Base-by-base conservation (phyloP, 2,329 filamentous ascomycete genomes). In the Penicillium sp. region DNA sequence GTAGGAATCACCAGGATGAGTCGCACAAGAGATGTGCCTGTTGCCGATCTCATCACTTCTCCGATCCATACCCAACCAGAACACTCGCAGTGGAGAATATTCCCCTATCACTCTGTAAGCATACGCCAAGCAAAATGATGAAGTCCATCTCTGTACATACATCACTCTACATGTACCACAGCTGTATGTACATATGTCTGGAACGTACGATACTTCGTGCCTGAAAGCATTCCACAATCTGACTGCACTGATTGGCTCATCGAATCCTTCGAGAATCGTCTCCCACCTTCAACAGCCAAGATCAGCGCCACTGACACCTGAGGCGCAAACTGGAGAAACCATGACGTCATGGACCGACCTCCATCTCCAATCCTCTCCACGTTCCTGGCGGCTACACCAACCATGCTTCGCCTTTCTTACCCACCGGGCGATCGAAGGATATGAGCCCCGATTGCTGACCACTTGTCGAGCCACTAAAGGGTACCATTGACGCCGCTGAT, bases 271-370 rank as follows among this genome's bases (percentile, higher is more conserved):
- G 16, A 38, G 23, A 33, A 38, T 8, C 34, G n/a, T 30, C 28
- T 17, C 7, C 22, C 27, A 8, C 18, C 12, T n/a, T 4, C 6
- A 27, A 11, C 11, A n/a, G 25, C 27, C 30, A 11, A 20, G 32
- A 36, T 40, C 38, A 16, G 22, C 38, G 32, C 32, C 32, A 41
- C 29, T 15, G 32, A 36, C 35, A 25, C 22, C 25, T 34, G 11
- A 45, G 35, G 41, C 41, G 25, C 41, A 22, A 40, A 28, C 29
- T 35, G 37, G 25, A 11, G 27, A n/a, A 2, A 4, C 10, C 4
- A 23, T 46, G 44, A 44, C 34, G 44, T 44, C 44, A 44, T 27
- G n/a, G 18, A n/a, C 4, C 27, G 17, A 25, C 25, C 12, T 16
- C 33, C 39, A 23, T 37, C n/a, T n/a, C 27, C 5, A 6, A 13